Base-by-base conservation (phyloP, 2,329 filamentous ascomycete species). In the Penicillium nordicum region DNA sequence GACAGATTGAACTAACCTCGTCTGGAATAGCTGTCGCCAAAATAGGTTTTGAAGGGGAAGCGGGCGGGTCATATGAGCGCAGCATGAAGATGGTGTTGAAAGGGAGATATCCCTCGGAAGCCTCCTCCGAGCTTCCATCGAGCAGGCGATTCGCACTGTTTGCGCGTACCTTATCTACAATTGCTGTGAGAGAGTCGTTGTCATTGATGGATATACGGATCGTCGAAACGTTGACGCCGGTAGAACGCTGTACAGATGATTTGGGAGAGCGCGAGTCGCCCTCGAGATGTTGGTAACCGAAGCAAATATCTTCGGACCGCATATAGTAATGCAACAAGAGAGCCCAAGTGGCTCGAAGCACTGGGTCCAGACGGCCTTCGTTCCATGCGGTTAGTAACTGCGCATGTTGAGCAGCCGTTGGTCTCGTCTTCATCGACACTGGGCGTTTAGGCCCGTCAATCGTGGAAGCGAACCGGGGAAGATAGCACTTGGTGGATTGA, bases 251-350 rank as follows among this genome's bases (percentile, higher is more conserved):
- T 62, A 62, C 63, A 61, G 54, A 57, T 30, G 56, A 47, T 59
- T 50, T 53, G 32, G 57, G 45, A 30, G 52, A 55, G 29, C 57
- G 55, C 6, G 61, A 53, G 46, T 65, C 63, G 48, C 56, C 62
- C 27, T 66, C 66, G 45, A 69, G 60, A 53, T 72, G 64, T 57
- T 74, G 68, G 51, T 73, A 75, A 25, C 77, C 79, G 65, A 80
- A 82, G 25, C 76, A 70, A 8, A 80, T 75, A 60, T 81, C 76
- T 47, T 79, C 72, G 16, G 74, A 74, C 2, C 72, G 74, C n/a
- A 77, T 76, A 59, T 80, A 80, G 44, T 72, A 74, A 38, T 75
- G 70, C 7, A 80, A 63, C 2, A 80, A 67, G 40, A 81, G 57
- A 1, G 73, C 77, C 79, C 78, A 81, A 9, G 77, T 75, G 11